Evolutionary conservation across 345 rosid genomes (phyloP).

Genomic region (Brassica rapa): DNA sequence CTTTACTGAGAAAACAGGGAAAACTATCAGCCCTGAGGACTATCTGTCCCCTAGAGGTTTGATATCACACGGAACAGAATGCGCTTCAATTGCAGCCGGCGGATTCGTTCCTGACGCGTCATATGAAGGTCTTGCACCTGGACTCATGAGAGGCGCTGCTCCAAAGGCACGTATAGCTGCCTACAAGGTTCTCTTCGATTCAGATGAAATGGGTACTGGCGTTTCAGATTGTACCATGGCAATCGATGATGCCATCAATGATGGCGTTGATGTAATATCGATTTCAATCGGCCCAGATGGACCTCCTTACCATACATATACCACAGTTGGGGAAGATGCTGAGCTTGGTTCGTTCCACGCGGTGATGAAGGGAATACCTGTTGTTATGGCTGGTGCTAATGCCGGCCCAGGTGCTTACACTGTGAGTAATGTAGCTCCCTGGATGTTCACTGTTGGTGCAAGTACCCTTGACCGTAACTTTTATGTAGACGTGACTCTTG

Average conservation of each 20-base stretch:
- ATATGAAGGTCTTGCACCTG: constrained; percentile 36
- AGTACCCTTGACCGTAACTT: constrained; percentile 11
- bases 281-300: neutral
- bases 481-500: constrained; percentile 21
- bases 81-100: constrained; percentile 40
- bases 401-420: neutral
- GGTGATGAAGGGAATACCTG: constrained; percentile 16
- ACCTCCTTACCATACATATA: neutral
- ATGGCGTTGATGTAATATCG: constrained; percentile 31
- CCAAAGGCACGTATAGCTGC: constrained; percentile 49
- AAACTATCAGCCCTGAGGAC: neutral
- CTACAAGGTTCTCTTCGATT: constrained; percentile 40
- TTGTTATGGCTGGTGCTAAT: neutral
- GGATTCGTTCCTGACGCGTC: constrained; percentile 38
- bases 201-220: neutral
- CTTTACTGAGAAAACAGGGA: neutral
- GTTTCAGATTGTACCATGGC: neutral
- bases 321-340: neutral
- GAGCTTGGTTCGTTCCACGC: constrained; percentile 26
- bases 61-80: constrained; percentile 27
- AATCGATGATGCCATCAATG: constrained; percentile 36
- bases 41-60: constrained; percentile 40
- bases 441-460: constrained; percentile 26
- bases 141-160: constrained; percentile 49
- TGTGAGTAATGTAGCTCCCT: constrained; percentile 7